Conservation (phyloP, 2,329 filamentous ascomycete genomes). For the Plenodomus tracheiphilus region DNA sequence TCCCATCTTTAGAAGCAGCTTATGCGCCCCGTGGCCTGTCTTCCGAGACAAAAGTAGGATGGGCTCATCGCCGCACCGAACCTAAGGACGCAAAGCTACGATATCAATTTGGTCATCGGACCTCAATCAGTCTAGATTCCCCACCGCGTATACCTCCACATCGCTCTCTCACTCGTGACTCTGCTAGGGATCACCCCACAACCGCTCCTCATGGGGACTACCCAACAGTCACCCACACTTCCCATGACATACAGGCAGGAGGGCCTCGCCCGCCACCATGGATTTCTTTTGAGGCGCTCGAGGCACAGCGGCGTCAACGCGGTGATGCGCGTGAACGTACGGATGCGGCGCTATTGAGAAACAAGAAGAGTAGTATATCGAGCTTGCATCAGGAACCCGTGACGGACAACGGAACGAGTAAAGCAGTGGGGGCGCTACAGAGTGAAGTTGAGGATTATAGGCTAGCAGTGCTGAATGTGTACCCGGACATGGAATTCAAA, state of each 20-base stretch:
- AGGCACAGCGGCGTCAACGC: constrained; percentile 10
- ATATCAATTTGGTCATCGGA: constrained; percentile 13
- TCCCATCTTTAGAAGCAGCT: background rate
- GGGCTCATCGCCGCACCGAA: constrained; percentile 1
- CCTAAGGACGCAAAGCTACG: constrained; percentile 14
- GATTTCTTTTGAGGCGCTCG: constrained; percentile 14
- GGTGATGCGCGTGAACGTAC: constrained; percentile 6
- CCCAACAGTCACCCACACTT: too few relatives aligned
- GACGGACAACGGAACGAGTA: background rate
- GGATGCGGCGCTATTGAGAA: background rate
- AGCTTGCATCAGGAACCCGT: background rate
- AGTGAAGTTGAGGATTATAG: constrained; percentile 22
- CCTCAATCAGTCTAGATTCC: background rate
- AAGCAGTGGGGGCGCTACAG: constrained; percentile 7
- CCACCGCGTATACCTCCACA: background rate
- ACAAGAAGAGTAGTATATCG: background rate
- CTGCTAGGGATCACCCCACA: background rate
- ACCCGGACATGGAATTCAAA: constrained; percentile 29
- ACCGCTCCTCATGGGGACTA: background rate
- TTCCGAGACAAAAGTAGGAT: constrained; percentile 1
- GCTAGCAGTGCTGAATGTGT: constrained; percentile 21
- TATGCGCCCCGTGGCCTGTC: constrained; percentile 4
- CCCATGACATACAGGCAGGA: background rate
- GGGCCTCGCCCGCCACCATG: constrained; percentile 19
- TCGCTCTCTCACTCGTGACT: background rate